Conservation (phyloP, 345 rosid genomes). For the Melaleuca alternifolia region DNA sequence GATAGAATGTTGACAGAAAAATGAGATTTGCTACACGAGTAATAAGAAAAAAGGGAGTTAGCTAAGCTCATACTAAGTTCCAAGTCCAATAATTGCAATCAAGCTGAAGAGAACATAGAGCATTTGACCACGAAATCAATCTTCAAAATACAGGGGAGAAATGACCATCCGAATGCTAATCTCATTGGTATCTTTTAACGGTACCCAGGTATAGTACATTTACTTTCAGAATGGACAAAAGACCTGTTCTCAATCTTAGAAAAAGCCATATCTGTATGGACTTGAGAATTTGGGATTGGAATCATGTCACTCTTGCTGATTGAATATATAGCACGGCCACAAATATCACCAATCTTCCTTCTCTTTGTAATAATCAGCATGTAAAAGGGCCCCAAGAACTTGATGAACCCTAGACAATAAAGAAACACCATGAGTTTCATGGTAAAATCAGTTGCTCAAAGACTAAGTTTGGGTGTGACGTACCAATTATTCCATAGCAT, state of each 20-base stretch:
- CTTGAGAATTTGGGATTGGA: conserved; percentile 53
- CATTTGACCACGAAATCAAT: conserved; percentile 3
- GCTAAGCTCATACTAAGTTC: not conserved
- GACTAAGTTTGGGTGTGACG: not conserved
- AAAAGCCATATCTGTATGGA: conserved; percentile 70
- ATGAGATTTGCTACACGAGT: not conserved
- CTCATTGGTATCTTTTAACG: conserved; percentile 22
- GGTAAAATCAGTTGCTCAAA: not conserved
- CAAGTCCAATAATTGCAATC: conserved; percentile 4
- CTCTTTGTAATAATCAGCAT: conserved; percentile 87
- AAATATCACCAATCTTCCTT: conserved; percentile 80
- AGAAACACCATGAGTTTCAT: conserved; percentile 8
- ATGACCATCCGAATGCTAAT: conserved; percentile 9
- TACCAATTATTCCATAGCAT: conserved; percentile 93
- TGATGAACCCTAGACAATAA: conserved; percentile 60
- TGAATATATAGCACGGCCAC: conserved; percentile 72
- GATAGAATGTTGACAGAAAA: not conserved
- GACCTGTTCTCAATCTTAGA: conserved; percentile 98
- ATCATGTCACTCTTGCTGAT: conserved; percentile 72
- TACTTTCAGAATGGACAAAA: conserved; percentile 84
- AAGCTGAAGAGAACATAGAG: conserved; percentile 2
- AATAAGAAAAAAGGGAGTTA: conserved; percentile 14
- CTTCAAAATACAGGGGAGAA: conserved; percentile 40
- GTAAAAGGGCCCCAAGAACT: conserved; percentile 94
- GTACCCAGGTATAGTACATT: conserved; percentile 61